phyloP scores from a whole-genome alignment of 495 filamentous ascomycete genomes.

The Penicillium lividum region DNA sequence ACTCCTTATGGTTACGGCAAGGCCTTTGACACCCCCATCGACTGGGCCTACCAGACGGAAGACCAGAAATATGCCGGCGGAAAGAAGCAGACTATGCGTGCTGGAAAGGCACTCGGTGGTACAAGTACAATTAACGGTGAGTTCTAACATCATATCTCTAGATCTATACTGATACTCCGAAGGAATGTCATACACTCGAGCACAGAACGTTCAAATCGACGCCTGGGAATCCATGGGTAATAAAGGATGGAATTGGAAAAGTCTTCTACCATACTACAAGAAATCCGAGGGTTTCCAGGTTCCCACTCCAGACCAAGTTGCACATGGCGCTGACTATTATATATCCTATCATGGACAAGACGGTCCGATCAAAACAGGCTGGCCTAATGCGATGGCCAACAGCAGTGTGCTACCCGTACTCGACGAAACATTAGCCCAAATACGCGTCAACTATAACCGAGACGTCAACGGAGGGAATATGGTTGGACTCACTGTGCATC shows the following conservation, averaged over 20 bases:
- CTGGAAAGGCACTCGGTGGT: slow-evolving; percentile 54
- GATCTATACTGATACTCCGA: not conserved
- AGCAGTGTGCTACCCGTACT: slow-evolving; percentile 29
- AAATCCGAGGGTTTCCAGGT: slow-evolving; percentile 43
- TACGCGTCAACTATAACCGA: slow-evolving; percentile 38
- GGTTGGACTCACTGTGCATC: slow-evolving; percentile 42
- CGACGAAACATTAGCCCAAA: slow-evolving; percentile 24
- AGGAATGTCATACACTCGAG: slow-evolving; percentile 52
- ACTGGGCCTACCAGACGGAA: slow-evolving; percentile 53
- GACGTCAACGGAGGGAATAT: slow-evolving; percentile 44
- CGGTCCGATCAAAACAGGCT: slow-evolving; percentile 52
- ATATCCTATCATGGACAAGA: slow-evolving; percentile 46
- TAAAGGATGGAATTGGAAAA: slow-evolving; percentile 63
- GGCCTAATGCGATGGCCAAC: slow-evolving; percentile 30
- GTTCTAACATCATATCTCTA: not conserved
- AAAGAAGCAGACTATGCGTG: slow-evolving; percentile 40
- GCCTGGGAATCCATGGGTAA: slow-evolving; percentile 62
- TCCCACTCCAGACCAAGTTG: slow-evolving; percentile 40
- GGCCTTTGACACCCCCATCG: slow-evolving; percentile 44
- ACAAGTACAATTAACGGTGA: slow-evolving; percentile 54
- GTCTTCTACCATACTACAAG: slow-evolving; percentile 58
- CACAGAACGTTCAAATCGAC: slow-evolving; percentile 44
- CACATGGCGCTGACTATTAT: slow-evolving; percentile 45
- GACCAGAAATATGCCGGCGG: slow-evolving; percentile 40
- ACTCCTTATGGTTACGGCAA: slow-evolving; percentile 37